Conservation (phyloP, 164 flowering plant genomes). For the Magnolia kwangsiensis region DNA sequence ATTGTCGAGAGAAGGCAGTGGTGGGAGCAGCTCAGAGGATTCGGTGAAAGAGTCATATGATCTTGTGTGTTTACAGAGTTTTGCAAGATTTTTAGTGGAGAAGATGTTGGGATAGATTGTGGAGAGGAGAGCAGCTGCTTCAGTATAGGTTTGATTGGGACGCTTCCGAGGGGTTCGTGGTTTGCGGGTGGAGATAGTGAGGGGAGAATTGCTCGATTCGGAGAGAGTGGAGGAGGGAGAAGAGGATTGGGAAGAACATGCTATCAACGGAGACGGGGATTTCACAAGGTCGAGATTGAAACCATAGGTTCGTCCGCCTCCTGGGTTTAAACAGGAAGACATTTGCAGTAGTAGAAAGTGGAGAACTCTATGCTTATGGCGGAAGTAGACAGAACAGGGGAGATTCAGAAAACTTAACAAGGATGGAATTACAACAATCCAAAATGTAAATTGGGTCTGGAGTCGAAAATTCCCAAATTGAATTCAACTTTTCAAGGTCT, state of each 20-base stretch:
- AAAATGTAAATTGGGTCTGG: not conserved
- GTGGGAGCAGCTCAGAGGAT: constrained; percentile 51
- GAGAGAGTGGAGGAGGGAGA: constrained; percentile 79
- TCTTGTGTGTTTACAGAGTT: constrained; percentile 39
- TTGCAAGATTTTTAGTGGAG: constrained; percentile 47
- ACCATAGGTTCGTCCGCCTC: constrained; percentile 61
- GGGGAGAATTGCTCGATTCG: constrained; percentile 62
- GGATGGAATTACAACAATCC: not conserved
- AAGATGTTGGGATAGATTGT: constrained; percentile 77
- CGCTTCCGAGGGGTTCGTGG: constrained; percentile 78
- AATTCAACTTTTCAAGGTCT: not conserved
- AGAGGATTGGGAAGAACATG: constrained; percentile 47
- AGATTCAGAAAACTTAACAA: not conserved
- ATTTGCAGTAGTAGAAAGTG: constrained; percentile 18
- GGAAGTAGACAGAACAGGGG: not conserved
- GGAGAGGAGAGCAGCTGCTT: constrained; percentile 82
- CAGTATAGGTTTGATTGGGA: constrained; percentile 85
- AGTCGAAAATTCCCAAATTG: not conserved
- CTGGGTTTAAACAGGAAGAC: constrained; percentile 62
- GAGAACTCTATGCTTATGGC: no score
- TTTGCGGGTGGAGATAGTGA: constrained; percentile 63
- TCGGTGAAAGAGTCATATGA: constrained; percentile 28
- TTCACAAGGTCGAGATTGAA: constrained; percentile 63
- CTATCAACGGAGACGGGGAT: constrained; percentile 37
- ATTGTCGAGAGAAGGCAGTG: constrained; percentile 39